A percentile compares a stretch with the other conserved stretches of the same genome.
Conservation (phyloP, 2,329 filamentous ascomycete species). For the Zymoseptoria brevis region DNA sequence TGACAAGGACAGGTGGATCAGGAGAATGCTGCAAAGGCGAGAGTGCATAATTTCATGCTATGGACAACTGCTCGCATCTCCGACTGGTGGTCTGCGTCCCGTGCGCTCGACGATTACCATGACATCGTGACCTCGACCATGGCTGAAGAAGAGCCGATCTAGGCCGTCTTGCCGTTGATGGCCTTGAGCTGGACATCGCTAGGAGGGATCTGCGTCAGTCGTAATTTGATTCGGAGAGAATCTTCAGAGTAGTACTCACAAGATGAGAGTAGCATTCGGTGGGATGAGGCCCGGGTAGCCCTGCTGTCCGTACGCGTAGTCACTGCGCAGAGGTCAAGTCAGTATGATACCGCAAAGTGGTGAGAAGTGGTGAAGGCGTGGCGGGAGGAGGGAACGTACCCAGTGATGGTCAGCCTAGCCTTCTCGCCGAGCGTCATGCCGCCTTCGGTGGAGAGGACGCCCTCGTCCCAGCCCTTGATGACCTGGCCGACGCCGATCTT, state of each 20-base stretch:
- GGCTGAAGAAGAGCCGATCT: slow-evolving; percentile 6
- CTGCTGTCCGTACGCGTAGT: slow-evolving; percentile 56
- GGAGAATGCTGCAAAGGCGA: neutral
- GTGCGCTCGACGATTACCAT: neutral
- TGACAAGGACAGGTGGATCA: neutral
- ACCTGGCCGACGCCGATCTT: slow-evolving; percentile 75
- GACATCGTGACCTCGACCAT: neutral
- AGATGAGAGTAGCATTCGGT: slow-evolving; percentile 65
- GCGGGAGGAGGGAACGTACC: slow-evolving; percentile 45
- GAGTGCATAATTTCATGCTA: neutral
- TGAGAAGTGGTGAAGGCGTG: neutral
- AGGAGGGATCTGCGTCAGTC: neutral
- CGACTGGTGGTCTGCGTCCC: neutral
- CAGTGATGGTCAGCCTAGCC: slow-evolving; percentile 71
- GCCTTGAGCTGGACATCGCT: slow-evolving; percentile 64
- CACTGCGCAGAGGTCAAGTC: slow-evolving; percentile 35
- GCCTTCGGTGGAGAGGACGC: slow-evolving; percentile 47
- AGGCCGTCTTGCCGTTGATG: slow-evolving; percentile 47
- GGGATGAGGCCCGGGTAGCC: slow-evolving; percentile 76
- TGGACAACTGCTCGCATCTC: neutral
- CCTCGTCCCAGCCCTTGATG: slow-evolving; percentile 68
- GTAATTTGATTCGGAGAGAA: neutral
- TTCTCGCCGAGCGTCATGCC: slow-evolving; percentile 89
- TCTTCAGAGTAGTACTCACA: slow-evolving; percentile 52
- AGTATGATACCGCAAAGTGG: neutral